Percentiles rank a stretch among this genome's conserved stretches.
Evolutionary conservation across 257 asterid genomes (phyloP).

Genomic region (Ehretia macrophylla): DNA sequence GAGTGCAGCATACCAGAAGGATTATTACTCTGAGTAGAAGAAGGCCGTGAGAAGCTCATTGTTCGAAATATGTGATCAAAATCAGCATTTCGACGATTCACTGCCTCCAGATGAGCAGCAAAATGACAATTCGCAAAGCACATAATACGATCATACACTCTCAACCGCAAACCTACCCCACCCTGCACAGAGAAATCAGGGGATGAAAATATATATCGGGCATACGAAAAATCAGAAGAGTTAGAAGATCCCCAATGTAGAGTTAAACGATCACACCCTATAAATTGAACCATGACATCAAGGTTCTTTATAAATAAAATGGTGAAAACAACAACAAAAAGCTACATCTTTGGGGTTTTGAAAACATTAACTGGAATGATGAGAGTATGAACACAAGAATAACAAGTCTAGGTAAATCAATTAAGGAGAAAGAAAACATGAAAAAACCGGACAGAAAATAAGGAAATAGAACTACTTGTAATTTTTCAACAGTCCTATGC

Average conservation of each 20-base stretch:
- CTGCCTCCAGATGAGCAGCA: slow-evolving; percentile 89
- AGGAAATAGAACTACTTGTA: too few species aligned
- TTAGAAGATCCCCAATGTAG: neutral
- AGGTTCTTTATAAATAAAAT: too few species aligned
- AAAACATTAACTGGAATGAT: too few species aligned
- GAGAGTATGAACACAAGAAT: too few species aligned
- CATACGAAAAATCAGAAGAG: too few species aligned
- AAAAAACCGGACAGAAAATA: too few species aligned
- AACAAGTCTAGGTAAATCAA: too few species aligned
- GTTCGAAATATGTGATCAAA: slow-evolving; percentile 67
- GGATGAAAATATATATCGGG: neutral
- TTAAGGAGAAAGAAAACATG: too few species aligned
- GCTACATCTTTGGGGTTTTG: too few species aligned
- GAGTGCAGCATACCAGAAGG: slow-evolving; percentile 70
- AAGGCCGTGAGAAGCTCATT: slow-evolving; percentile 62
- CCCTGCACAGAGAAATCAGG: slow-evolving; percentile 41
- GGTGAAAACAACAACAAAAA: too few species aligned
- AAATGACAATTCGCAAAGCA: slow-evolving; percentile 78
- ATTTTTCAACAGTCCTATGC: too few species aligned
- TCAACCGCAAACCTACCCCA: slow-evolving; percentile 77
- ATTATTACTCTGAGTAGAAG: slow-evolving; percentile 30
- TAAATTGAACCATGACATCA: too few species aligned
- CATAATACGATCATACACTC: slow-evolving; percentile 70
- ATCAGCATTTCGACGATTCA: slow-evolving; percentile 73
- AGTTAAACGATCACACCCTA: neutral